Percentiles rank a stretch among this genome's conserved stretches.
Evolutionary conservation across 345 rosid genomes (phyloP).

Genomic region (Eucalyptus erythrocorys): DNA sequence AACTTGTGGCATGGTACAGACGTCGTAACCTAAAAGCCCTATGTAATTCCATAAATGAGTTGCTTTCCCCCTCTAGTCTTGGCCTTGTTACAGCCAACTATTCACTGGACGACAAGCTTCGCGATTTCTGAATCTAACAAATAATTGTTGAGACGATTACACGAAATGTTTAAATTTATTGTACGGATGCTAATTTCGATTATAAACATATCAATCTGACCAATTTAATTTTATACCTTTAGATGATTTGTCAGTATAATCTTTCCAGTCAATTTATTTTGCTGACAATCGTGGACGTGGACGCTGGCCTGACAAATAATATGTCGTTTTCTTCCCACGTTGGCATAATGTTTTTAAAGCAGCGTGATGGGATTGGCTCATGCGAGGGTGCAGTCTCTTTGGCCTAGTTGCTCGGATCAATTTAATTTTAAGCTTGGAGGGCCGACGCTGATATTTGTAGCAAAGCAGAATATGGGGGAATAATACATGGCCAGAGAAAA

Average conservation of each 20-base stretch:
- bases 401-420: background rate
- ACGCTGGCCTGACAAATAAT: accelerated
- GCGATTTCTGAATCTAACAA: no score
- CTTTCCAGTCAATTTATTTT: accelerated
- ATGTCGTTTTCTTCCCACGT: background rate
- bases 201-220: no score
- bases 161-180: no score
- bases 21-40: background rate
- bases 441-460: background rate
- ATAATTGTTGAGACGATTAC: no score
- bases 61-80: background rate
- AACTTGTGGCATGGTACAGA: background rate
- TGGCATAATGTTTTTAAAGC: background rate
- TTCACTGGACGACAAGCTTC: accelerated
- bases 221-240: accelerated
- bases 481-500: background rate
- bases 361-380: background rate
- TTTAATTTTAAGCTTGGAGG: background rate
- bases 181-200: no score
- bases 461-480: background rate
- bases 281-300: accelerated
- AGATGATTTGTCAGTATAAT: no score
- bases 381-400: background rate
- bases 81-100: background rate
- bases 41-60: background rate